A percentile compares a stretch with the other conserved stretches of the same genome.
Evolutionary conservation across 2,329 filamentous ascomycete species (phyloP).

Genomic region (Sporothrix luriei): DNA sequence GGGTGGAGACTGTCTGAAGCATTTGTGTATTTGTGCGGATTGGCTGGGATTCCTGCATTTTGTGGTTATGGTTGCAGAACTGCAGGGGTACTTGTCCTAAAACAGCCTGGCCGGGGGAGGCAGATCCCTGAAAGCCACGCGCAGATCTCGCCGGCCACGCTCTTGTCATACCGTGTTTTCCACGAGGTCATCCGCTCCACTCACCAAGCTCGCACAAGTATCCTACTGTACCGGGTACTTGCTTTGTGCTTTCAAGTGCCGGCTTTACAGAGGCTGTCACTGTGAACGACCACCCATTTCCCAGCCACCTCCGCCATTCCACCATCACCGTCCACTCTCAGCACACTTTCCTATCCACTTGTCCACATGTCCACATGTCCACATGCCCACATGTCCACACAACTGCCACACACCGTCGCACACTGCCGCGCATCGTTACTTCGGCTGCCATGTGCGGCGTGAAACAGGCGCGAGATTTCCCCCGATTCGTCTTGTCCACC

Average conservation of each 20-base stretch:
- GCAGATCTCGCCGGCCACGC: constrained; percentile 44
- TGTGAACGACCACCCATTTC: neutral
- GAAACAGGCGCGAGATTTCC: constrained; percentile 19
- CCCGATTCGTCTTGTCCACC: constrained; percentile 19
- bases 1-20: constrained; percentile 27
- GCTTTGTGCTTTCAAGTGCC: neutral
- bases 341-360: neutral
- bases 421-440: constrained; percentile 2
- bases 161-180: constrained; percentile 37
- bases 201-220: constrained; percentile 26
- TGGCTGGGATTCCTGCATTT: neutral
- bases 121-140: constrained; percentile 47
- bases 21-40: constrained; percentile 33
- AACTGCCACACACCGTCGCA: neutral
- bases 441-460: constrained; percentile 22
- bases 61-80: constrained; percentile 26
- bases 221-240: constrained; percentile 29
- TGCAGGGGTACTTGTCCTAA: constrained; percentile 41
- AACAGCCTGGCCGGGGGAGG: constrained; percentile 39
- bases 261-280: neutral
- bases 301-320: neutral
- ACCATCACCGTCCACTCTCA: neutral
- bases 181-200: constrained; percentile 36
- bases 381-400: neutral
- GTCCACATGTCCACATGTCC: too few species aligned